phyloP scores from a whole-genome alignment of 208 protist genomes.

The Herpetomonas samuelpessoai region DNA sequence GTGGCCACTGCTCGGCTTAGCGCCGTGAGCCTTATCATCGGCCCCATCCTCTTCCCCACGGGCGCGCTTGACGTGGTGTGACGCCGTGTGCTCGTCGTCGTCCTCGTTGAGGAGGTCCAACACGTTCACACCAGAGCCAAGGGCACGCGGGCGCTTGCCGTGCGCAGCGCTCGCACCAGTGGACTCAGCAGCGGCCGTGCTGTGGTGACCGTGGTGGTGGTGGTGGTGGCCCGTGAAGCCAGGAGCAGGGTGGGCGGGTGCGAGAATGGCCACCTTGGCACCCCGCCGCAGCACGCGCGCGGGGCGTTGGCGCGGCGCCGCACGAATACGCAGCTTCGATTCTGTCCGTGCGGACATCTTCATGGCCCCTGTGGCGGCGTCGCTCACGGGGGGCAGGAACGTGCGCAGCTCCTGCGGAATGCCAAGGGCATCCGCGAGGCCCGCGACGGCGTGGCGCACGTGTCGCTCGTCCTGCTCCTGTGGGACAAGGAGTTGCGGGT shows the following conservation, averaged over 20 bases:
- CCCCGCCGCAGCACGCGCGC: conserved; percentile 60
- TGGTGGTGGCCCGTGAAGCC: not conserved
- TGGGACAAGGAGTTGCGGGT: conserved; percentile 31
- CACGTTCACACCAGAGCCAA: not conserved
- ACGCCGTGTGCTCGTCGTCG: not conserved
- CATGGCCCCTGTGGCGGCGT: conserved; percentile 1
- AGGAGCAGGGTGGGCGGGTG: not conserved
- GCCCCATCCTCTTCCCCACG: not conserved
- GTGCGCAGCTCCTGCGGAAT: conserved; percentile 36
- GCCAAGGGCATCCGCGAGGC: conserved; percentile 23
- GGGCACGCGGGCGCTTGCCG: not conserved
- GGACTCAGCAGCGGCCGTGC: too few species aligned
- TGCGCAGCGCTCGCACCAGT: too few species aligned
- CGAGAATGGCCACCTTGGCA: conserved; percentile 53
- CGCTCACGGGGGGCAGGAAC: conserved; percentile 21
- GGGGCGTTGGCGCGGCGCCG: conserved; percentile 31
- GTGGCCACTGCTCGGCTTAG: too few species aligned
- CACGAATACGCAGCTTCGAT: conserved; percentile 41
- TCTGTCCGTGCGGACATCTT: conserved; percentile 12
- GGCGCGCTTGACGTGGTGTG: not conserved
- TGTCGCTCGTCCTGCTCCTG: not conserved
- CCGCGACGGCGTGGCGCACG: conserved; percentile 15
- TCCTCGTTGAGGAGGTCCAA: not conserved
- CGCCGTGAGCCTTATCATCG: too few species aligned
- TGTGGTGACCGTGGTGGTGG: too few species aligned